phyloP scores from a whole-genome alignment of 2,329 filamentous ascomycete species.

The Bertia moriformis region DNA sequence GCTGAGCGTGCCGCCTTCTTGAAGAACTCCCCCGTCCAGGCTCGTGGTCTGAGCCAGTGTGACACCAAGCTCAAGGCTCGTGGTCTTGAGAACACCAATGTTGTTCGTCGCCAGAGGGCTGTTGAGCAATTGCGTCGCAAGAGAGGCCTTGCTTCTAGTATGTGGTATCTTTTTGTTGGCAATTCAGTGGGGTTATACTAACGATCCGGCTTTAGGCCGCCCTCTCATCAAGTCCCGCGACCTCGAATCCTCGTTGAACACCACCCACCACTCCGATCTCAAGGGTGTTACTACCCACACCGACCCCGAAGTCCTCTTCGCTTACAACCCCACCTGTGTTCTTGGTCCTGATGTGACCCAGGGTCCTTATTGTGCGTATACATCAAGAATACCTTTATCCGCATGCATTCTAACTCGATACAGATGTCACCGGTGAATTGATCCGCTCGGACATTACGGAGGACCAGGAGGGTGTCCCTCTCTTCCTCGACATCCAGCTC shows the following conservation, averaged over 20 bases:
- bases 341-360: constrained; percentile 35
- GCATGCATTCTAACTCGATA: constrained; percentile 3
- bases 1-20: constrained; percentile 31
- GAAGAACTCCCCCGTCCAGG: constrained; percentile 16
- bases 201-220: constrained; percentile 4
- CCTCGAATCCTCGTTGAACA: constrained; percentile 16
- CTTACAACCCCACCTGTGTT: constrained; percentile 27
- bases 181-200: not conserved
- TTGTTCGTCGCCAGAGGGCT: constrained; percentile 24
- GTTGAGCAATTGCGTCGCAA: constrained; percentile 25
- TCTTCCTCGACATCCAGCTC: constrained; percentile 26
- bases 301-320: constrained; percentile 20
- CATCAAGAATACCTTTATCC: not conserved
- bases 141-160: constrained; percentile 15
- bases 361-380: constrained; percentile 31
- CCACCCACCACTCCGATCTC: constrained; percentile 20
- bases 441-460: constrained; percentile 24
- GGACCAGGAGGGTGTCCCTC: constrained; percentile 20
- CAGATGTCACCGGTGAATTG: constrained; percentile 17
- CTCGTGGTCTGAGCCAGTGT: constrained; percentile 28
- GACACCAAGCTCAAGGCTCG: constrained; percentile 27
- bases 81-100: constrained; percentile 25
- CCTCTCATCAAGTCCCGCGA: constrained; percentile 15
- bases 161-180: not conserved
- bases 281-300: constrained; percentile 16